These are phyloP conservation scores for Talaromyces adpressus DNA, from an alignment of 495 filamentous ascomycete genomes.

Conservation along the genomic window DNA sequence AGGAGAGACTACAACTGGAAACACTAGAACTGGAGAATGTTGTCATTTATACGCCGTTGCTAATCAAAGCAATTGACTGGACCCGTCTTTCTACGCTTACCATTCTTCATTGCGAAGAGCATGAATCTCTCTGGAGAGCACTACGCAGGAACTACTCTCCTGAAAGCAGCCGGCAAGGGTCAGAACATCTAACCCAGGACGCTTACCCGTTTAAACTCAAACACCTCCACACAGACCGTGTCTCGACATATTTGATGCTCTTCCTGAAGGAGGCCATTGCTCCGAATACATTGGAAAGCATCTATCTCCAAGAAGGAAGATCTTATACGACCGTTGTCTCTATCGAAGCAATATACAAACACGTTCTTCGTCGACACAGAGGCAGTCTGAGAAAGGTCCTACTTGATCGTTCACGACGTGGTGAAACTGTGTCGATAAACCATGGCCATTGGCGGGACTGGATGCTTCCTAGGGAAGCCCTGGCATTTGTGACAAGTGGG, in stretches of 20 bases:
- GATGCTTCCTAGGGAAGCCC: slow-evolving; percentile 67
- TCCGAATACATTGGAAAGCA: slow-evolving; percentile 76
- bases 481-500: slow-evolving; percentile 75
- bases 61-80: slow-evolving; percentile 75
- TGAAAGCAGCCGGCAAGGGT: slow-evolving; percentile 12
- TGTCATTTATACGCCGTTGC: slow-evolving; percentile 58
- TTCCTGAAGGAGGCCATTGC: slow-evolving; percentile 82
- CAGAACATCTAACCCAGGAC: neutral
- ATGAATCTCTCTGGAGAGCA: slow-evolving; percentile 76
- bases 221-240: slow-evolving; percentile 73
- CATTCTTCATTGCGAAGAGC: slow-evolving; percentile 68
- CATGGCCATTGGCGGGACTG: slow-evolving; percentile 57
- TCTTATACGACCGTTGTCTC: slow-evolving; percentile 51
- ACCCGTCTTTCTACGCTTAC: slow-evolving; percentile 69
- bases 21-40: slow-evolving; percentile 81
- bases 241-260: slow-evolving; percentile 68
- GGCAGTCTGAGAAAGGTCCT: slow-evolving; percentile 69
- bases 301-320: slow-evolving; percentile 74
- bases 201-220: slow-evolving; percentile 72
- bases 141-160: slow-evolving; percentile 69
- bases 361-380: slow-evolving; percentile 65
- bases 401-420: slow-evolving; percentile 61
- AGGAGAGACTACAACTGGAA: slow-evolving; percentile 56
- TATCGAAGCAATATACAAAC: slow-evolving; percentile 68
- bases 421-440: slow-evolving; percentile 14